Percentiles rank a stretch among this genome's conserved stretches.
phyloP scores from a whole-genome alignment of 345 rosid species.

The Citrus hindsii region DNA sequence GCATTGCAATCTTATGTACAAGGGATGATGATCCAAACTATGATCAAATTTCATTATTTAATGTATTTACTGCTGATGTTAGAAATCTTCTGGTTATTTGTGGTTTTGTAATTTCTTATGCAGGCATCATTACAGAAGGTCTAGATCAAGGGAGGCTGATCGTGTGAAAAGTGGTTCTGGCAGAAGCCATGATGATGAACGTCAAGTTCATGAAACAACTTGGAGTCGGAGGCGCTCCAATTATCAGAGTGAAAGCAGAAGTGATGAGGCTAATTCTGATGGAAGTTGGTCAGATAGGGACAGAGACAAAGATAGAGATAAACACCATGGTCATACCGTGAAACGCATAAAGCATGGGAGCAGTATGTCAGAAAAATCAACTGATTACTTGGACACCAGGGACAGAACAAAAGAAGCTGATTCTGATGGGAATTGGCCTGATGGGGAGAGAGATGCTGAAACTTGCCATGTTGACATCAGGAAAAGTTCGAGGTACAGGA shows the following conservation, averaged over 20 bases:
- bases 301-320: constrained; percentile 19
- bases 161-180: constrained; percentile 17
- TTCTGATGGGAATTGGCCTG: constrained; percentile 24
- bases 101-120: constrained; percentile 15
- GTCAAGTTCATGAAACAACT: constrained; percentile 18
- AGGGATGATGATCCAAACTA: too few species aligned
- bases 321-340: constrained; percentile 1
- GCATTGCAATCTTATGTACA: too few species aligned
- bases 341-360: constrained; percentile 18
- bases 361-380: constrained; percentile 29
- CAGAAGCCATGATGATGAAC: constrained; percentile 25
- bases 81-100: background rate
- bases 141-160: constrained; percentile 43
- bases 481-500: constrained; percentile 12
- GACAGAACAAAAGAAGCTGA: constrained; percentile 23
- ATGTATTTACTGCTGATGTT: background rate
- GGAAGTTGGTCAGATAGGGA: constrained; percentile 34
- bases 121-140: constrained; percentile 49
- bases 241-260: constrained; percentile 25
- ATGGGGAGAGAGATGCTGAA: constrained; percentile 14
- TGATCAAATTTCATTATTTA: too few species aligned
- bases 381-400: constrained; percentile 16
- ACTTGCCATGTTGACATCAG: constrained; percentile 1
- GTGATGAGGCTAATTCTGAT: constrained; percentile 27
- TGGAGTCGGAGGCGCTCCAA: constrained; percentile 1